Percentiles rank a stretch among this genome's conserved stretches.
Evolutionary conservation across 371 early-diverging fungal species (phyloP).

Genomic region (Apophysomyces trapeziformis): DNA sequence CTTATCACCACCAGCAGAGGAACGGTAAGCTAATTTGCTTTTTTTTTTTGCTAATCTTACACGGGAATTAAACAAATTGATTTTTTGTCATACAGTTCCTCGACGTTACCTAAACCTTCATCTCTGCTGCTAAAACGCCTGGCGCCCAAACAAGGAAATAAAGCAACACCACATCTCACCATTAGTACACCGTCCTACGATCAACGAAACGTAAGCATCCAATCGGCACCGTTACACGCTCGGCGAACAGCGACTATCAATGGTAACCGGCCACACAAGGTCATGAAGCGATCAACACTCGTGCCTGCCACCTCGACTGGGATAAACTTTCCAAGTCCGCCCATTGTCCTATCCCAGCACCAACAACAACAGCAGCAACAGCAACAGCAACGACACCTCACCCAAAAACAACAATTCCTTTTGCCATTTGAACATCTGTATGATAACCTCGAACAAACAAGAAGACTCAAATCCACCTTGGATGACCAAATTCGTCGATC

Average conservation of each 20-base stretch:
- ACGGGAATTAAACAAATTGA: conserved; percentile 9
- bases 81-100: conserved; percentile 20
- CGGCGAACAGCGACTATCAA: conserved; percentile 23
- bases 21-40: conserved; percentile 16
- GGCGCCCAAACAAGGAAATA: conserved; percentile 45
- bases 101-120: conserved; percentile 41
- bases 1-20: conserved; percentile 23
- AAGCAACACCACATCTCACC: conserved; percentile 59
- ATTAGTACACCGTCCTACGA: conserved; percentile 63
- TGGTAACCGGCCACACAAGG: conserved; percentile 16
- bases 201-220: conserved; percentile 43
- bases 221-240: conserved; percentile 57
- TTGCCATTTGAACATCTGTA: conserved; percentile 63
- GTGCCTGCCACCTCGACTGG: conserved; percentile 24
- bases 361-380: conserved; percentile 13
- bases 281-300: conserved; percentile 21
- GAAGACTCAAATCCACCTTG: conserved; percentile 60
- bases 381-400: conserved; percentile 12
- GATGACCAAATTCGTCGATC: conserved; percentile 80
- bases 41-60: background rate
- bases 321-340: conserved; percentile 43
- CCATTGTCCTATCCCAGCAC: conserved; percentile 56
- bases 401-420: conserved; percentile 53
- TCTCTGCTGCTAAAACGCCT: conserved; percentile 48
- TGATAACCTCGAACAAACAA: conserved; percentile 61